Conservation (phyloP, 345 rosid genomes). For the Linum lewisii region DNA sequence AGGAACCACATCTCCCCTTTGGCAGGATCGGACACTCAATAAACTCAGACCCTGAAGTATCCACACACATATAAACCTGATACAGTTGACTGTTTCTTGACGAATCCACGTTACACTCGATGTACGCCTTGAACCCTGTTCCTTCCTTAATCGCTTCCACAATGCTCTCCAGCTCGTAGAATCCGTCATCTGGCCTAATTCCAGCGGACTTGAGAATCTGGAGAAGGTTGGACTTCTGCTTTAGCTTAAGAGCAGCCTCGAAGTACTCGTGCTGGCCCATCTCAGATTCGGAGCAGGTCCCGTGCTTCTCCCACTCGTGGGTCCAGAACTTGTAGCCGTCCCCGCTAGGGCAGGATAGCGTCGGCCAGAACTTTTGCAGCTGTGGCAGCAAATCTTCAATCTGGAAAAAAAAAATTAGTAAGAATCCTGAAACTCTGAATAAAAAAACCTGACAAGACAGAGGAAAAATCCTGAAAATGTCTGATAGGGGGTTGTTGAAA, state of each 20-base stretch:
- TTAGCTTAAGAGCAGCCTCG: conserved; percentile 42
- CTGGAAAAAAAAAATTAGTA: conserved; percentile 16
- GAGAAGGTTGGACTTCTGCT: conserved; percentile 43
- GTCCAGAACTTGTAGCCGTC: conserved; percentile 60
- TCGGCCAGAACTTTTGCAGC: conserved; percentile 55
- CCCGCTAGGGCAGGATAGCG: conserved; percentile 63
- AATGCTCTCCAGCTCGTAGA: conserved; percentile 32
- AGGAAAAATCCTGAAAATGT: not conserved
- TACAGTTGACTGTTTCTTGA: conserved; percentile 39
- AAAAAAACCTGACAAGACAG: not conserved
- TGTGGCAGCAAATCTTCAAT: conserved; percentile 39
- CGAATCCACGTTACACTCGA: conserved; percentile 53
- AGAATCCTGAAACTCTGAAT: too few relatives aligned
- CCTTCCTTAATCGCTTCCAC: conserved; percentile 37
- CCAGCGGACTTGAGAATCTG: conserved; percentile 39
- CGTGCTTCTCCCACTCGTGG: conserved; percentile 83
- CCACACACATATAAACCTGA: conserved; percentile 57
- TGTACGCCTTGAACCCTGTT: conserved; percentile 41
- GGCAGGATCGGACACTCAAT: conserved; percentile 55
- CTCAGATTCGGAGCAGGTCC: conserved; percentile 66
- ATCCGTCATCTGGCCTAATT: conserved; percentile 48
- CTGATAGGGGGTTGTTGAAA: too few relatives aligned
- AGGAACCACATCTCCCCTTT: conserved; percentile 32
- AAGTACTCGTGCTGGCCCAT: conserved; percentile 66
- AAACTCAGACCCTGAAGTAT: conserved; percentile 50